Base-by-base conservation (phyloP, 164 flowering plant species). In the Echeveria elegans region DNA sequence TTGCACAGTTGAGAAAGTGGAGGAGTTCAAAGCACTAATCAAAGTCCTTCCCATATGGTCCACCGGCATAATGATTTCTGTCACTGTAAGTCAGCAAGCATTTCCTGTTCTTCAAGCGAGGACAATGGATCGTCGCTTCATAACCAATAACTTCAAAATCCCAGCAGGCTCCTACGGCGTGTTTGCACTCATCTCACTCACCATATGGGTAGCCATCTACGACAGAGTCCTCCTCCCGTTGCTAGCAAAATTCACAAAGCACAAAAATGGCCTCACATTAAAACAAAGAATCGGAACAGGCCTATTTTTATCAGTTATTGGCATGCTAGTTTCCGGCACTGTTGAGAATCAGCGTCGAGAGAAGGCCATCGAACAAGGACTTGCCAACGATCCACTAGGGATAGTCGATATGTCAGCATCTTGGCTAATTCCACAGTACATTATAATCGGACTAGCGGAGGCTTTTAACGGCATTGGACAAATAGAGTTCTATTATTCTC, bases 31-130 rank as follows among this genome's bases (percentile, higher is more conserved):
- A 66, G 70, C 84, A 23, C 38, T 82, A 10, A 31, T 82, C 19
- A 79, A 47, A 68, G 77, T 84, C 43, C 34, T 84, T 15, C 85
- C 84, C 28, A 70, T 84, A 12, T 84, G 88, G 81, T 80, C 84
- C 32, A 76, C 82, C 0, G 76, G 82, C 14, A 79, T 84, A 68
- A 68, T 77, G 38, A 60, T 80, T 18, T 63, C 71, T 7, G 63
- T 75, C 1, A 68, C 48, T 29, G 26, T 71, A 7, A 66, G 31
- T 70, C 79, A 73, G 11, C 23, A 34, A 10, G 9, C 75, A 29
- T 71, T 73, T 37, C 47, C 69, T 3, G 29, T 61, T 12, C 64
- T 73, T 64, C 79, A 73, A 64, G 79, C 77, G 4, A 63, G 2
- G 48, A 56, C 67, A 48, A 77, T 73, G 79, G 73, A 77, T 67